phyloP scores from a whole-genome alignment of 2,329 filamentous ascomycete genomes.

The Sarocladiaceae sp. region DNA sequence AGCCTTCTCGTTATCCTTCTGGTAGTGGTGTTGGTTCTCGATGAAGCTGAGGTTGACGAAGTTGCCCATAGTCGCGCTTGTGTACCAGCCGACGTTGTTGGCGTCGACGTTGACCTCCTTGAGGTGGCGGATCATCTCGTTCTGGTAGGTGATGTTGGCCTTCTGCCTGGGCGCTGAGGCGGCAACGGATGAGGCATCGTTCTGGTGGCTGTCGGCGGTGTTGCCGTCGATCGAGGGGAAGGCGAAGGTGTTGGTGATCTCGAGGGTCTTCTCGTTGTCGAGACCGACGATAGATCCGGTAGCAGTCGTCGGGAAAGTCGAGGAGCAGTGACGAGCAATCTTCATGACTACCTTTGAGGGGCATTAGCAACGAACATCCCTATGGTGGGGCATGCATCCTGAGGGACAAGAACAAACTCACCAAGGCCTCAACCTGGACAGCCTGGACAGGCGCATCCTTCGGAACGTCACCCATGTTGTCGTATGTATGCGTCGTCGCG shows the following conservation, averaged over 20 bases:
- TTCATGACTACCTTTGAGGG: slow-evolving; percentile 80
- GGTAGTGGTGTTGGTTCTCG: slow-evolving; percentile 97
- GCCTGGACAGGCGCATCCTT: slow-evolving; percentile 74
- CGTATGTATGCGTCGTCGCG: slow-evolving; percentile 16
- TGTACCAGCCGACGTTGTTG: slow-evolving; percentile 98
- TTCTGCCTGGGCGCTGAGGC: slow-evolving; percentile 90
- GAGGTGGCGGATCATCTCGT: slow-evolving; percentile 94
- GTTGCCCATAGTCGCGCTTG: slow-evolving; percentile 97
- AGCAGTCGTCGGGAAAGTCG: slow-evolving; percentile 80
- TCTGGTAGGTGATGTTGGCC: slow-evolving; percentile 82
- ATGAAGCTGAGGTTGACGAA: slow-evolving; percentile 93
- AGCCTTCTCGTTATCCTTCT: slow-evolving; percentile 87
- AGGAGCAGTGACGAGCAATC: slow-evolving; percentile 92
- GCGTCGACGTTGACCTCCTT: slow-evolving; percentile 98
- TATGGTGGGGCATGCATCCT: slow-evolving; percentile 30
- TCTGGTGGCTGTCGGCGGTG: slow-evolving; percentile 68
- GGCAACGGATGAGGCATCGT: slow-evolving; percentile 69
- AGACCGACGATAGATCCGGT: slow-evolving; percentile 92
- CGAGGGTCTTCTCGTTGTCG: slow-evolving; percentile 75
- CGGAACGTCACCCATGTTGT: slow-evolving; percentile 53
- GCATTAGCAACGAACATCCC: slow-evolving; percentile 15
- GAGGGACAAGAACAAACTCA: slow-evolving; percentile 40
- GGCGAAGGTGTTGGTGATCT: slow-evolving; percentile 93
- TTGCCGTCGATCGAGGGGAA: slow-evolving; percentile 80
- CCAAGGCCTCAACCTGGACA: slow-evolving; percentile 92